Percentiles rank a stretch among this genome's conserved stretches.
phyloP scores from a whole-genome alignment of 1,284 basidiomycete genomes.

The Nidula niveotomentosa region DNA sequence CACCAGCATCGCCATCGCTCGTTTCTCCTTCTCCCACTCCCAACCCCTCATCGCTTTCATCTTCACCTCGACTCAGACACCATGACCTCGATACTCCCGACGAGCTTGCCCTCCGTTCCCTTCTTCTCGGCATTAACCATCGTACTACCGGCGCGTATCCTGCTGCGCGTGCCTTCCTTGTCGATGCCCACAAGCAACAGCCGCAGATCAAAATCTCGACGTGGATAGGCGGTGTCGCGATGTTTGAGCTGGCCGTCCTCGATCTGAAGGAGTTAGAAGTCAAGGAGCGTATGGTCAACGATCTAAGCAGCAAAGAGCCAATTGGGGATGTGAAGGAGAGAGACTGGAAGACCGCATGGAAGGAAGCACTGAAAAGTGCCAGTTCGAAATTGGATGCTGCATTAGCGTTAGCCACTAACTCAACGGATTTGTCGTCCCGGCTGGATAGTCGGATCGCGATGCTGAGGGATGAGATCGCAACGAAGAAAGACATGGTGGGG shows the following conservation, averaged over 20 bases:
- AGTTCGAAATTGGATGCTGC: constrained; percentile 52
- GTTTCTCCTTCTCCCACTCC: constrained; percentile 8
- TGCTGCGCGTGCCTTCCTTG: constrained; percentile 45
- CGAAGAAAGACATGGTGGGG: constrained; percentile 48
- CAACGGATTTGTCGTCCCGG: constrained; percentile 63
- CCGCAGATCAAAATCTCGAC: constrained; percentile 44
- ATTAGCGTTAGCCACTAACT: constrained; percentile 44
- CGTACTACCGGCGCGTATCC: constrained; percentile 51
- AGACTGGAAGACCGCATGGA: constrained; percentile 42
- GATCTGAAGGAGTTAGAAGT: constrained; percentile 57
- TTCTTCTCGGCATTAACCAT: constrained; percentile 67
- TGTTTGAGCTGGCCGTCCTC: constrained; percentile 68
- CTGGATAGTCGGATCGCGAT: constrained; percentile 69
- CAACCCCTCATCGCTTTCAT: constrained; percentile 2
- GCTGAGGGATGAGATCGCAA: constrained; percentile 66
- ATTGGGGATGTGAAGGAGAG: constrained; percentile 12
- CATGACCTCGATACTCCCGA: constrained; percentile 64
- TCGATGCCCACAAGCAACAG: constrained; percentile 46
- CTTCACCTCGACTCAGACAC: constrained; percentile 7
- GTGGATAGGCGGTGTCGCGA: constrained; percentile 66
- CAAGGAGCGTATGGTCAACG: constrained; percentile 1
- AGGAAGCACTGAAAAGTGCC: constrained; percentile 42
- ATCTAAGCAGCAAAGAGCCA: constrained; percentile 4
- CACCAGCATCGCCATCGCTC: constrained; percentile 7
- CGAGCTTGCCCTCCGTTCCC: constrained; percentile 65